Evolutionary conservation across 306 rosid species (phyloP), one percentile per base, ranked within the genome.

Genomic region (Cucurbita pepo): DNA sequence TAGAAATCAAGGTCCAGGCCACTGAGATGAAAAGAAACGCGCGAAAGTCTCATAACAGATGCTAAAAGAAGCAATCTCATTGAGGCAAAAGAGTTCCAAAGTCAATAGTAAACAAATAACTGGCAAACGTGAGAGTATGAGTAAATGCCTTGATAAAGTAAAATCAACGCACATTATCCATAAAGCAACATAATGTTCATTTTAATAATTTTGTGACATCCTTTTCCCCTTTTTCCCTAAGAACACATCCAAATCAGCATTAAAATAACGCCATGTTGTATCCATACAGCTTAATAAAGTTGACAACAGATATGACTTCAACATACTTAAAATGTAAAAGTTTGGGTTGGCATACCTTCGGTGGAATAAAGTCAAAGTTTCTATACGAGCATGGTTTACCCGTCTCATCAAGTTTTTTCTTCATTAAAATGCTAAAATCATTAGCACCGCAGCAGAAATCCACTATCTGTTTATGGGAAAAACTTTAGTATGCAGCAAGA

Each of bases 381-480:
- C 81, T 88, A 79, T 75, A 94, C 0, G 62, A 81, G 83, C 99
- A 94, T 62, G 54, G 82, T 84, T 91, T 94, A 79, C 97, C 92
- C 0, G 51, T 86, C 82, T 85, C 91, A 66, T 91, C 92, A 22
- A 94, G 92, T 77, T 86, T 94, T 83, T 87, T 91, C 73, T 81
- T 88, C 97, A 94, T 82, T 48, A 88, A 78, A 55, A 80, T 77
- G 82, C 99, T 91, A 77, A 94, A 94, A 76, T 91, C 97, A 78
- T 94, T 94, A 72, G 99, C 87, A 72, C 97, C 99, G 54, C 97
- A 94, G 64, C 96, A 85, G 81, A 94, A 94, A 87, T 94, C 99
- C 86, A 94, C 99, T 45, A 91, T 78, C 99, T 94, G 95, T 76
- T 73, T 81, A 81, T 18, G 59, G 77, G 71, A 75, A 15, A 77